A percentile compares a stretch with the other conserved stretches of the same genome.
Conservation (phyloP, 768 basidiomycete genomes). For the Infundibulicybe gibba region DNA sequence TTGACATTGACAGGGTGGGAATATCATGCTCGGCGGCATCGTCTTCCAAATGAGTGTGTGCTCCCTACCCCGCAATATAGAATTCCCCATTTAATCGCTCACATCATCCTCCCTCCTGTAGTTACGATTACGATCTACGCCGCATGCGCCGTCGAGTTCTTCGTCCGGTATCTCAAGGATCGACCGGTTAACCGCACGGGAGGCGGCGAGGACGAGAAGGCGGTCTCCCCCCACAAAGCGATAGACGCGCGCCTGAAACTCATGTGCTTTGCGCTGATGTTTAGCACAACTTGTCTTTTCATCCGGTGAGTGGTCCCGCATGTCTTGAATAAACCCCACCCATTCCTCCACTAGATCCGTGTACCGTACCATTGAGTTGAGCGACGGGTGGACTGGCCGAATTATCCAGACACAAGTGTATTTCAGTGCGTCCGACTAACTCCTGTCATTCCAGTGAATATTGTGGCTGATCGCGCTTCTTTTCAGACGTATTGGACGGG, state of each 20-base stretch:
- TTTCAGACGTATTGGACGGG: slow-evolving; percentile 43
- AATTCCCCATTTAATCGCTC: not conserved
- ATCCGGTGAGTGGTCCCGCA: slow-evolving; percentile 32
- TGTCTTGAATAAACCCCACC: not conserved
- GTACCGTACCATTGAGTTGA: slow-evolving; percentile 50
- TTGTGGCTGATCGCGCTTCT: no score
- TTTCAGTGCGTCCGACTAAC: slow-evolving; percentile 27
- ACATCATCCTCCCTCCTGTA: slow-evolving; percentile 15
- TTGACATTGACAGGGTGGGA: slow-evolving; percentile 18
- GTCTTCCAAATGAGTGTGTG: slow-evolving; percentile 48
- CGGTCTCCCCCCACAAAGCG: not conserved
- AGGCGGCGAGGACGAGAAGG: slow-evolving; percentile 1
- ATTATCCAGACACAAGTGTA: slow-evolving; percentile 45
- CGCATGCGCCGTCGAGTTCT: slow-evolving; percentile 39
- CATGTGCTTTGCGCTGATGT: slow-evolving; percentile 30
- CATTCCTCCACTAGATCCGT: slow-evolving; percentile 31
- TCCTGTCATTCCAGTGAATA: not conserved
- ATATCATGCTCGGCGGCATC: slow-evolving; percentile 59
- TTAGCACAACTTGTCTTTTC: slow-evolving; percentile 39
- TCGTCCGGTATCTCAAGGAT: slow-evolving; percentile 33
- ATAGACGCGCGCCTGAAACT: slow-evolving; percentile 18
- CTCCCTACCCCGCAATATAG: not conserved
- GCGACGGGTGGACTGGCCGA: slow-evolving; percentile 47
- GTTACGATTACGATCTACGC: slow-evolving; percentile 41
- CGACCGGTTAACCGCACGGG: slow-evolving; percentile 23